Conservation (phyloP, 805 yeast genomes). For the Yamadazyma phyllophila region DNA sequence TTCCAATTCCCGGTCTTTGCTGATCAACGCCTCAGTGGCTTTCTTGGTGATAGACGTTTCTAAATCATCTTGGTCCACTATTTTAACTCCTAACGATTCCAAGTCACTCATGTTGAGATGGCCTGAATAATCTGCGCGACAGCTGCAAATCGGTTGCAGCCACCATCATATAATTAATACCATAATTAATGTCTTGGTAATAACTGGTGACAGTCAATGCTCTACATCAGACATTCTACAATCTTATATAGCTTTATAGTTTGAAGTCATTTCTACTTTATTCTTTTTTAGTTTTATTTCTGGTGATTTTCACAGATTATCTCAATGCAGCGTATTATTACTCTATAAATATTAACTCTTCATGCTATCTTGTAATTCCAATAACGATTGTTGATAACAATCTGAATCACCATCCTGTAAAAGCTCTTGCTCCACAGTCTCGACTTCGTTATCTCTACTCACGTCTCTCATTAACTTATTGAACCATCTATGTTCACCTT, state of each 20-base stretch:
- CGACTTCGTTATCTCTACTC: conserved; percentile 29
- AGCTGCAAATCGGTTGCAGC: conserved; percentile 4
- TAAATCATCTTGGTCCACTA: conserved; percentile 78
- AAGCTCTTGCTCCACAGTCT: conserved; percentile 20
- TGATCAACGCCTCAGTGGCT: conserved; percentile 61
- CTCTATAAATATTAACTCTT: neutral
- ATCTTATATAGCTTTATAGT: no score
- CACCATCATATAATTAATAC: neutral
- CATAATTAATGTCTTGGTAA: no score
- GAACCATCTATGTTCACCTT: conserved; percentile 72
- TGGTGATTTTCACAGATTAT: neutral
- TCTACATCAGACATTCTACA: no score
- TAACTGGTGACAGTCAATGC: no score
- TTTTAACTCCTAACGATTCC: conserved; percentile 37
- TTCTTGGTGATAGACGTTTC: conserved; percentile 68
- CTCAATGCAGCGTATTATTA: neutral
- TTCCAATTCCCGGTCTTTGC: conserved; percentile 72
- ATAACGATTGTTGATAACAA: conserved; percentile 17
- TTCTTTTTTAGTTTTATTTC: no score
- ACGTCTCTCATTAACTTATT: conserved; percentile 49
- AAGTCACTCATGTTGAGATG: conserved; percentile 13
- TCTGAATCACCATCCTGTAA: conserved; percentile 19
- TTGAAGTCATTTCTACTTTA: no score
- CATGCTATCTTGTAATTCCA: conserved; percentile 4
- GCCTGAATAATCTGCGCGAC: neutral